Conservation (phyloP, 192 early-diverging fungal species). For the Gamsiella multidivaricata region DNA sequence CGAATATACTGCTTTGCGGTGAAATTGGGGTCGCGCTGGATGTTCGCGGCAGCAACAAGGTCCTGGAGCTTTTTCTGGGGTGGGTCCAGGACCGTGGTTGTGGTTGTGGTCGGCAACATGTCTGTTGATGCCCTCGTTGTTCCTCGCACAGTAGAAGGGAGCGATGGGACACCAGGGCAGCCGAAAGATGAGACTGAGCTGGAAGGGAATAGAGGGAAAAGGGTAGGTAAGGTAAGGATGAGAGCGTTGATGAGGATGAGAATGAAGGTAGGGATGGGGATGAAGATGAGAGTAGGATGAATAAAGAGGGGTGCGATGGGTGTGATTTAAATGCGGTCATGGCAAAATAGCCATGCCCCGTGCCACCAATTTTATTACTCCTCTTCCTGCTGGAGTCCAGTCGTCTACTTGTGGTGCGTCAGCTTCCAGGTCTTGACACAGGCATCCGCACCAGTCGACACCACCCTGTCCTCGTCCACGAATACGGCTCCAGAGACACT, state of each 20-base stretch:
- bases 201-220: no score
- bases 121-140: no score
- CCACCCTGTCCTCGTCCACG: slow-evolving; percentile 72
- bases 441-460: slow-evolving; percentile 85
- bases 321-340: neutral
- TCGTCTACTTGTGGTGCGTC: slow-evolving; percentile 29
- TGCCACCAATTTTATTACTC: no score
- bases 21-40: slow-evolving; percentile 28
- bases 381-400: no score
- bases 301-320: slow-evolving; percentile 1
- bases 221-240: no score
- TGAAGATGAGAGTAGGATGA: neutral
- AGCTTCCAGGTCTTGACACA: slow-evolving; percentile 79
- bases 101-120: slow-evolving; percentile 12
- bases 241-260: neutral
- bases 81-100: slow-evolving; percentile 37
- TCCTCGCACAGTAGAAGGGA: no score
- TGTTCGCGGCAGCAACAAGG: slow-evolving; percentile 11
- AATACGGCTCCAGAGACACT: slow-evolving; percentile 80
- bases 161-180: no score
- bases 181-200: no score
- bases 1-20: slow-evolving; percentile 32
- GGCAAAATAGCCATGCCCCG: neutral
- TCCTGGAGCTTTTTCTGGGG: slow-evolving; percentile 47
- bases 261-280: neutral